Conservation (phyloP, 176 grass and related monocot genomes). For the Hordeum marinum region DNA sequence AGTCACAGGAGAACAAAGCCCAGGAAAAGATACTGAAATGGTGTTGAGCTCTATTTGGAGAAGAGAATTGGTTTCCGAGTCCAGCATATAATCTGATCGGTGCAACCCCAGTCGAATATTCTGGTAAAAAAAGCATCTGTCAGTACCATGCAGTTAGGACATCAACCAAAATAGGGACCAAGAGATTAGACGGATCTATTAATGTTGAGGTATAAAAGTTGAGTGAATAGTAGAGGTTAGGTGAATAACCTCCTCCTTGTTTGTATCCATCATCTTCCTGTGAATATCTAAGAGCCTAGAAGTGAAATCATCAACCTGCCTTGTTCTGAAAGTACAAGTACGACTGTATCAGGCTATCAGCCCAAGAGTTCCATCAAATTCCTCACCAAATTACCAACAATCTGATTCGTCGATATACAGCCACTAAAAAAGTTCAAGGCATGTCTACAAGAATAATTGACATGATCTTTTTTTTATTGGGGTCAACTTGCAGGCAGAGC, state of each 20-base stretch:
- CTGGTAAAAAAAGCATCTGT: slow-evolving; percentile 35
- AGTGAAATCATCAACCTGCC: slow-evolving; percentile 77
- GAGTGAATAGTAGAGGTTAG: neutral
- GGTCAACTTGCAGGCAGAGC: neutral
- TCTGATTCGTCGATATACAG: neutral
- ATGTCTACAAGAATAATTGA: neutral
- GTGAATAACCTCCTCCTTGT: slow-evolving; percentile 71
- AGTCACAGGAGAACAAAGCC: slow-evolving; percentile 71
- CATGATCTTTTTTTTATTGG: neutral
- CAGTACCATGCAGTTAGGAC: neutral
- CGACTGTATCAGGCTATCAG: neutral
- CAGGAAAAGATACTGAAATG: slow-evolving; percentile 85
- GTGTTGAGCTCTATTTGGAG: slow-evolving; percentile 98
- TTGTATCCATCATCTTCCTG: slow-evolving; percentile 66
- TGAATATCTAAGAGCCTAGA: slow-evolving; percentile 89
- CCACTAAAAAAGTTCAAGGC: neutral
- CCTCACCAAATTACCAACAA: neutral
- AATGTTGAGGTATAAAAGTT: slow-evolving; percentile 4
- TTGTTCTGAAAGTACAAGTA: slow-evolving; percentile 65
- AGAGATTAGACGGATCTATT: neutral
- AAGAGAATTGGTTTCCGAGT: slow-evolving; percentile 82
- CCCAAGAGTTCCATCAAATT: neutral
- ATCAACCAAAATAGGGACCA: neutral
- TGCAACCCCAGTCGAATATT: slow-evolving; percentile 86
- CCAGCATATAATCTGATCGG: slow-evolving; percentile 97